Evolutionary conservation across 2,329 filamentous ascomycete species (phyloP).

Genomic region (Thyridium curvatum): DNA sequence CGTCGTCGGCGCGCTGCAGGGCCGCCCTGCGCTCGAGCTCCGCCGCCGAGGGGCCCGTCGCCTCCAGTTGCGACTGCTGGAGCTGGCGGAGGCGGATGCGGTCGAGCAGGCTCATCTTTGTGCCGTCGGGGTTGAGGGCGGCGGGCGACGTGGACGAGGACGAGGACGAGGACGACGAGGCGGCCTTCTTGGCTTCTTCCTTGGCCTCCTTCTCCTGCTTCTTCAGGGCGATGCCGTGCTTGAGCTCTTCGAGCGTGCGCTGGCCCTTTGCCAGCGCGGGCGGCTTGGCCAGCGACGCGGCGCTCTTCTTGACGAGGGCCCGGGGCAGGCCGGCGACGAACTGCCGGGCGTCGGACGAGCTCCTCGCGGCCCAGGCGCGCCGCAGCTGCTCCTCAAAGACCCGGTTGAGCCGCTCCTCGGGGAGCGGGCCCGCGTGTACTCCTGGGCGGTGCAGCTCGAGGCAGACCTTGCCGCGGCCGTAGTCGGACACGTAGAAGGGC

Average conservation of each 20-base stretch:
- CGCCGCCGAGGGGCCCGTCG: constrained; percentile 40
- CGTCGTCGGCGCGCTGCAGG: constrained; percentile 61
- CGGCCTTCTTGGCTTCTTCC: constrained; percentile 14
- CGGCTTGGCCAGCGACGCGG: constrained; percentile 36
- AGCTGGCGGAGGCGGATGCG: constrained; percentile 67
- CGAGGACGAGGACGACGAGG: no score
- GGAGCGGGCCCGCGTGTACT: constrained; percentile 43
- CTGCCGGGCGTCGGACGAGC: constrained; percentile 23
- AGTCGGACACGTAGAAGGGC: constrained; percentile 36
- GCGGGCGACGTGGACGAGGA: constrained; percentile 6
- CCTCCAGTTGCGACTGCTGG: constrained; percentile 36
- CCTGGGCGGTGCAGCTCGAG: constrained; percentile 44
- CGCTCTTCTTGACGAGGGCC: constrained; percentile 42
- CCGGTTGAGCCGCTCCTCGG: constrained; percentile 13
- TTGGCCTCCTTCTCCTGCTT: constrained; percentile 37
- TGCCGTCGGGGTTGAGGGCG: constrained; percentile 34
- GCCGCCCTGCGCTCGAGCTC: constrained; percentile 57
- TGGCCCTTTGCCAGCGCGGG: constrained; percentile 60
- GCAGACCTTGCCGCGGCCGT: constrained; percentile 40
- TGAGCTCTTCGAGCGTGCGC: constrained; percentile 62
- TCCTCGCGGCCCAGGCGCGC: constrained; percentile 10
- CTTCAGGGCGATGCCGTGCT: constrained; percentile 49
- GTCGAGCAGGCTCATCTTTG: constrained; percentile 65
- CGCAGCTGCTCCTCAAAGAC: not conserved
- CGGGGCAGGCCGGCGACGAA: constrained; percentile 54